Conservation (phyloP, 257 asterid species). For the Osmanthus fragrans region DNA sequence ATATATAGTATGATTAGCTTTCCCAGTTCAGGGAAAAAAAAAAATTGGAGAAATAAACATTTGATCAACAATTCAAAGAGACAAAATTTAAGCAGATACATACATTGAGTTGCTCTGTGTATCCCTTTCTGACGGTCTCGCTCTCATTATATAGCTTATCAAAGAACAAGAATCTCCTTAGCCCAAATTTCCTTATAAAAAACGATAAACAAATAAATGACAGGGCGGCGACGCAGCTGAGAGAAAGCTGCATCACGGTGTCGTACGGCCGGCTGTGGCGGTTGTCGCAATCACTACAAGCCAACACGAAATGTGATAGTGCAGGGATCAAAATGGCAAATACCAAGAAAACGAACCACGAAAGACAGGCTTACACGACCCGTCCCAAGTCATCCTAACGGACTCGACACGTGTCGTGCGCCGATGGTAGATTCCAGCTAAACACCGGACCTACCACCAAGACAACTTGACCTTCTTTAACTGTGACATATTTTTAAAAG, state of each 20-base stretch:
- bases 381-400: too few species aligned
- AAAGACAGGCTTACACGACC: conserved; percentile 38
- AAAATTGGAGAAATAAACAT: background rate
- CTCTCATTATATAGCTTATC: conserved; percentile 85
- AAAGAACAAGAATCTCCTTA: conserved; percentile 75
- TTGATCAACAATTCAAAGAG: background rate
- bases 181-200: conserved; percentile 62
- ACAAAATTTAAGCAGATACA: conserved; percentile 15
- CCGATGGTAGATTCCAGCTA: too few species aligned
- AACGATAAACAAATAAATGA: conserved; percentile 72
- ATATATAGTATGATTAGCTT: background rate
- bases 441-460: too few species aligned
- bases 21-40: background rate
- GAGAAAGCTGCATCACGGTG: conserved; percentile 79
- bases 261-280: conserved; percentile 77
- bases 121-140: conserved; percentile 77
- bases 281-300: conserved; percentile 71
- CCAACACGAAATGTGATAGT: conserved; percentile 70
- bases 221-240: conserved; percentile 61
- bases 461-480: too few species aligned
- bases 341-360: conserved; percentile 67
- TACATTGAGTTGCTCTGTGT: conserved; percentile 74
- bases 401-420: too few species aligned
- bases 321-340: conserved; percentile 63
- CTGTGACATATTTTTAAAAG: too few species aligned